Conservation (phyloP, 345 rosid genomes). For the Abelmoschus esculentus region DNA sequence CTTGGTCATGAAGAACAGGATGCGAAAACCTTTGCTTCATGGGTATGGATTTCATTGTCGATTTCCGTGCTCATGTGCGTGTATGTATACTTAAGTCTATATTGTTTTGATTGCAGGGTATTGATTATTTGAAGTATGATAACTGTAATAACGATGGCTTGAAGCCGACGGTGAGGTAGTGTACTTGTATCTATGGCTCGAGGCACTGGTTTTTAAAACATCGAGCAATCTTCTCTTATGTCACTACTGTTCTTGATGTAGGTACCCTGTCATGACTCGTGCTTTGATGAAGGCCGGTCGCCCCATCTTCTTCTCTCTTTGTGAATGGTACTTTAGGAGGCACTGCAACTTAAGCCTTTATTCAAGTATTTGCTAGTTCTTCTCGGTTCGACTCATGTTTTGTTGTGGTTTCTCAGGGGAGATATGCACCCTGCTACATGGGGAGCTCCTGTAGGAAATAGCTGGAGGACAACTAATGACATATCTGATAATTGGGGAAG, state of each 20-base stretch:
- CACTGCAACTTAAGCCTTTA: background rate
- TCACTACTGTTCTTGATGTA: constrained; percentile 17
- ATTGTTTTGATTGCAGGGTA: constrained; percentile 40
- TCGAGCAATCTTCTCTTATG: background rate
- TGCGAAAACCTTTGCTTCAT: constrained; percentile 81
- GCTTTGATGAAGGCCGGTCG: constrained; percentile 71
- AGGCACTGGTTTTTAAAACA: background rate
- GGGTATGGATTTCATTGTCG: constrained; percentile 41
- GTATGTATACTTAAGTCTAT: background rate
- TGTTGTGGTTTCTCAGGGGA: constrained; percentile 41
- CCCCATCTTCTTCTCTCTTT: constrained; percentile 72
- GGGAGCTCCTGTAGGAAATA: constrained; percentile 74
- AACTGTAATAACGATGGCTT: constrained; percentile 57
- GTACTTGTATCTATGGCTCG: background rate
- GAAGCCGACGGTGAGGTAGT: constrained; percentile 58
- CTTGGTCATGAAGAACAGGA: constrained; percentile 83
- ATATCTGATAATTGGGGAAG: constrained; percentile 69
- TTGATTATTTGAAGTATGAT: constrained; percentile 90
- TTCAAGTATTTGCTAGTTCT: background rate
- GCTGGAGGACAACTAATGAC: constrained; percentile 95
- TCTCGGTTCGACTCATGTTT: background rate
- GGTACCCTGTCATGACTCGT: constrained; percentile 82
- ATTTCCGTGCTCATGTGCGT: background rate
- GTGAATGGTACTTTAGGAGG: constrained; percentile 61
- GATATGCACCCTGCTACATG: constrained; percentile 90